Percentiles rank a stretch among this genome's conserved stretches.
Evolutionary conservation across 2,329 filamentous ascomycete genomes (phyloP).

Genomic region (Monilinia aucupariae): DNA sequence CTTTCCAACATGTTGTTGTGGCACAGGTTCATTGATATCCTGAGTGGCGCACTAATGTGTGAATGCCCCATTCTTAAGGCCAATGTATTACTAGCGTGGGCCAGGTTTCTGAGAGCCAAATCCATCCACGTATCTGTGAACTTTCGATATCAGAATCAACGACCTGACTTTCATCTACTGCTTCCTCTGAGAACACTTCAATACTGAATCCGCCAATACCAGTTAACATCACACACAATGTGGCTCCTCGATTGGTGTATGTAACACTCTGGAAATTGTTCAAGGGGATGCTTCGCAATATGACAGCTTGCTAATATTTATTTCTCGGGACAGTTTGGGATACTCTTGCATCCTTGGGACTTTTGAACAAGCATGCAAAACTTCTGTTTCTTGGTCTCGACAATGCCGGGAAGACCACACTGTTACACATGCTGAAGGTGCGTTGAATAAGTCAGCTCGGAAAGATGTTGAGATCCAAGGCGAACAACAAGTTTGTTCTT

Average conservation of each 20-base stretch:
- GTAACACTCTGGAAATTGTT: slow-evolving; percentile 34
- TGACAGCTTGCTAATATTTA: slow-evolving; percentile 33
- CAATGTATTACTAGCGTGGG: slow-evolving; percentile 15
- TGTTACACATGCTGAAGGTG: slow-evolving; percentile 94
- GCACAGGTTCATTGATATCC: neutral
- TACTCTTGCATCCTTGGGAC: slow-evolving; percentile 76
- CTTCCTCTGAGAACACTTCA: slow-evolving; percentile 9
- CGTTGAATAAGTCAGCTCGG: slow-evolving; percentile 29
- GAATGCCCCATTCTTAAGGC: neutral
- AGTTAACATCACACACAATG: slow-evolving; percentile 47
- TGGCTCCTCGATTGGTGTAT: slow-evolving; percentile 96
- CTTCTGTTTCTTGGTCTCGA: slow-evolving; percentile 88
- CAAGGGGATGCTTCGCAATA: slow-evolving; percentile 12
- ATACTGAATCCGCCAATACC: slow-evolving; percentile 9
- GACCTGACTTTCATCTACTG: slow-evolving; percentile 7
- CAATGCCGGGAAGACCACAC: slow-evolving; percentile 90
- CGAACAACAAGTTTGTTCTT: slow-evolving; percentile 11
- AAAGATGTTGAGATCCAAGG: neutral
- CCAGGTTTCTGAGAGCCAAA: slow-evolving; percentile 16
- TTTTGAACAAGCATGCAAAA: slow-evolving; percentile 95
- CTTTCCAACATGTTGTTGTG: slow-evolving; percentile 6
- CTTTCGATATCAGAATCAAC: slow-evolving; percentile 13
- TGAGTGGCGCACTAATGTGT: neutral
- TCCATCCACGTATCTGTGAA: slow-evolving; percentile 19
- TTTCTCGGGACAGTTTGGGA: slow-evolving; percentile 64